Evolutionary conservation across 805 yeast species (phyloP).

Genomic region (Metschnikowia kunwiensis): DNA sequence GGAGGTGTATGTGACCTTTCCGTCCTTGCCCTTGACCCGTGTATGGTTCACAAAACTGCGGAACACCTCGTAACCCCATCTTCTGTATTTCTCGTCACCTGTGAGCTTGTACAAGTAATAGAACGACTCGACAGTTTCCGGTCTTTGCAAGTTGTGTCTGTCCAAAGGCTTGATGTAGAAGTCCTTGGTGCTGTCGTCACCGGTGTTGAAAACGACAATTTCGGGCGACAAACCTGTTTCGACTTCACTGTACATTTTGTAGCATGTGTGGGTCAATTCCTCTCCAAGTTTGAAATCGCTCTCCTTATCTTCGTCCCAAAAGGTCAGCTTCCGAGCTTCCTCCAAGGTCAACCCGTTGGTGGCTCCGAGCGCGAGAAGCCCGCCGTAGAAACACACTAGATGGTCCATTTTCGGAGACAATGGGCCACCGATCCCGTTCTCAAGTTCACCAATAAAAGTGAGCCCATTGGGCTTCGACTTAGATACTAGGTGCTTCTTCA

Average conservation of each 20-base stretch:
- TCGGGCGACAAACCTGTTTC: conserved; percentile 85
- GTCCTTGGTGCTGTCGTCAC: conserved; percentile 45
- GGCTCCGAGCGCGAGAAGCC: conserved; percentile 83
- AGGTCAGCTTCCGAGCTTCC: conserved; percentile 50
- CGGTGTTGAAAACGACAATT: conserved; percentile 76
- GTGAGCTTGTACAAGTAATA: conserved; percentile 78
- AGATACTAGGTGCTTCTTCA: conserved; percentile 60
- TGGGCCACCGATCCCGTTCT: conserved; percentile 58
- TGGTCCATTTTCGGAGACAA: conserved; percentile 84
- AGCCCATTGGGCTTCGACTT: conserved; percentile 61
- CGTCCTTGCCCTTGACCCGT: conserved; percentile 40
- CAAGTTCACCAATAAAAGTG: conserved; percentile 75
- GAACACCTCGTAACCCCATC: conserved; percentile 89
- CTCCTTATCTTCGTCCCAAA: conserved; percentile 59
- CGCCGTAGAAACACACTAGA: conserved; percentile 88
- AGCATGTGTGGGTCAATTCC: conserved; percentile 77
- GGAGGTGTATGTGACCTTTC: conserved; percentile 54
- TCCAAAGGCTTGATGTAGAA: conserved; percentile 69
- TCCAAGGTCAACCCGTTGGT: conserved; percentile 64
- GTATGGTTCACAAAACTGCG: conserved; percentile 63
- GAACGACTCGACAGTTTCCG: conserved; percentile 89
- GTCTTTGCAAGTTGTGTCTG: conserved; percentile 83
- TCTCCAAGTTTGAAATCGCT: conserved; percentile 66
- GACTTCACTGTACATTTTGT: conserved; percentile 72
- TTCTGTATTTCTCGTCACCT: conserved; percentile 74